Base-by-base conservation (phyloP, 2,329 filamentous ascomycete species). In the Sordariomycetes sp. region DNA sequence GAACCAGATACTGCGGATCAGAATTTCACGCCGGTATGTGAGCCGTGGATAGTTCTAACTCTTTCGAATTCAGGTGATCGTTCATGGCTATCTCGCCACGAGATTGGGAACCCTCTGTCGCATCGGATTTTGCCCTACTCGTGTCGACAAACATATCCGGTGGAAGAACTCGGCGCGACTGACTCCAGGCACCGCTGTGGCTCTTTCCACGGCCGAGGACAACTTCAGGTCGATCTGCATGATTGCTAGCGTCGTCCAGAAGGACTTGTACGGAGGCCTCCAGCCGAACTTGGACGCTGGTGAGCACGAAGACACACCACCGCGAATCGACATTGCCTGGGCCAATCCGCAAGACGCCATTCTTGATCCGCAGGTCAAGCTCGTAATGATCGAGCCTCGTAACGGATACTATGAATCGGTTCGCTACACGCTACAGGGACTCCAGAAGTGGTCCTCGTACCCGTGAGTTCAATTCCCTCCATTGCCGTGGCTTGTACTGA, bases 381-480 rank as follows among this genome's bases (percentile, higher is more conserved):
- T 85, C 69, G 70, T 92, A 12, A 96, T 96, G 89, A 73, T 96
- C 0, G 90, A 96, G 66, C 79, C 87, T 1, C 80, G 85, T 3
- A 70, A 71, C 0, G 86, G 88, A 1, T 96, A 91, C 67, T 96
- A 83, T 62, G 92, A 97, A 68, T 83, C 88, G 0, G 78, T 82
- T 43, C 79, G 89, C 0, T 83, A 96, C 14, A 12, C 55, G 55
- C 18, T 59, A 32, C 24, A 11, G 14, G 60, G 60, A 20, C 58
- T 61, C 12, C 48, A 59, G 37, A 20, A 25, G 25, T 59, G 58
- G 58, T 46, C 40, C 24, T 32, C 46, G 18, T 34, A 52, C 6
- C 28, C 51, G 60, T 61, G 46, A 60, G 58, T 58, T 56, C 61
- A 37, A 24, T 59, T 24, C n/a, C 18, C 10, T 22, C 1, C n/a